These are phyloP conservation scores for Exophiala calicioides DNA, from an alignment of 2,329 filamentous ascomycete genomes.

Conservation along the genomic window DNA sequence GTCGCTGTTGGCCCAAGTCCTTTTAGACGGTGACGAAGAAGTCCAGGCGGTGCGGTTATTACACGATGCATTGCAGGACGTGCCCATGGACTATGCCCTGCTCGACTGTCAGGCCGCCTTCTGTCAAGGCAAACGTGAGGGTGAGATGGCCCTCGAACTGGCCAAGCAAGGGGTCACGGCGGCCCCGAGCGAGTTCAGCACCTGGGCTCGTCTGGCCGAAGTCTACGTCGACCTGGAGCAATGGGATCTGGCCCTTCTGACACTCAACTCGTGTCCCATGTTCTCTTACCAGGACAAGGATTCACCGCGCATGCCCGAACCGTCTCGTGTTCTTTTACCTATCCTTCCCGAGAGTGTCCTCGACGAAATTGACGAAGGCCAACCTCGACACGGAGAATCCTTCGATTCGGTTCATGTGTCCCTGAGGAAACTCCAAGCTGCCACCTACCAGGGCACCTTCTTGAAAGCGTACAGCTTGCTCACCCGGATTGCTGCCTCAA, in stretches of 20 bases:
- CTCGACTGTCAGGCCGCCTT: slow-evolving; percentile 94
- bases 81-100: slow-evolving; percentile 97
- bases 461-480: slow-evolving; percentile 90
- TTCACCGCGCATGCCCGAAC: slow-evolving; percentile 89
- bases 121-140: slow-evolving; percentile 80
- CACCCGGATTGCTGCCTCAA: slow-evolving; percentile 93
- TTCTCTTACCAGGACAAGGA: slow-evolving; percentile 99
- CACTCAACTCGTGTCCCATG: slow-evolving; percentile 98
- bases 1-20: slow-evolving; percentile 83
- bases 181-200: slow-evolving; percentile 94
- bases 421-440: slow-evolving; percentile 79
- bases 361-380: slow-evolving; percentile 94
- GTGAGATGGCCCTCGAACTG: slow-evolving; percentile 85
- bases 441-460: slow-evolving; percentile 92
- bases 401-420: slow-evolving; percentile 85
- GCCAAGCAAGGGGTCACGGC: slow-evolving; percentile 93
- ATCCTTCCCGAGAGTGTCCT: slow-evolving; percentile 84
- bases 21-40: slow-evolving; percentile 94
- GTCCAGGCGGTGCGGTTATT: slow-evolving; percentile 90
- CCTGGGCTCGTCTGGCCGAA: slow-evolving; percentile 90
- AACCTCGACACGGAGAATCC: slow-evolving; percentile 69
- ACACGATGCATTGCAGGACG: slow-evolving; percentile 82
- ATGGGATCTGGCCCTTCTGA: slow-evolving; percentile 93
- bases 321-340: slow-evolving; percentile 81
- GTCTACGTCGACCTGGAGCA: slow-evolving; percentile 93